A percentile compares a stretch with the other conserved stretches of the same genome.
These are phyloP conservation scores for Capsicum pubescens DNA, from an alignment of 257 asterid genomes.

Conservation along the genomic window DNA sequence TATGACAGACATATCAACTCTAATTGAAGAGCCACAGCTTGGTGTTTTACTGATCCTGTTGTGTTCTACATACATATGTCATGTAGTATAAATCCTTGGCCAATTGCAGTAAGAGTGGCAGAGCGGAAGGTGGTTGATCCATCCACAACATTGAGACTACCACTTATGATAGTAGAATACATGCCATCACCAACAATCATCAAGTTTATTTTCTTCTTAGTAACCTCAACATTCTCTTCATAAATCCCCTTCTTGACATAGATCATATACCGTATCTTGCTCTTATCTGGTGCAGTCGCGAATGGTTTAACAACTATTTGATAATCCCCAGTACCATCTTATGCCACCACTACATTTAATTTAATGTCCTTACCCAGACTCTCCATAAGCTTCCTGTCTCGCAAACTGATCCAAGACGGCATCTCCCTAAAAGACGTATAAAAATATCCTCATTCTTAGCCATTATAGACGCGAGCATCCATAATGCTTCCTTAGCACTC, in stretches of 20 bases:
- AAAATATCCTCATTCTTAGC: no score
- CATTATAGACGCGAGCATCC: no score
- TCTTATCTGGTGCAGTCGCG: slow-evolving; percentile 49
- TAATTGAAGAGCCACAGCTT: slow-evolving; percentile 69
- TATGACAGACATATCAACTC: slow-evolving; percentile 42
- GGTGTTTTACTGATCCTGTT: slow-evolving; percentile 66
- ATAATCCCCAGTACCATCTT: slow-evolving; percentile 56
- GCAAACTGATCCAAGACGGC: no score
- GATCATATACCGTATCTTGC: slow-evolving; percentile 32
- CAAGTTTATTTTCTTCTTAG: slow-evolving; percentile 44
- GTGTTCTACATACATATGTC: slow-evolving; percentile 60
- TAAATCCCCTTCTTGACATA: slow-evolving; percentile 41
- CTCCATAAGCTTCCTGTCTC: slow-evolving; percentile 37
- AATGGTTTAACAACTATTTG: slow-evolving; percentile 49
- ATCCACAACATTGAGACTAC: slow-evolving; percentile 49
- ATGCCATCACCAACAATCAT: slow-evolving; percentile 69
- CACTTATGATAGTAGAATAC: slow-evolving; percentile 52
- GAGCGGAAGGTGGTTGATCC: slow-evolving; percentile 60
- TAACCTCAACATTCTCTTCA: slow-evolving; percentile 55
- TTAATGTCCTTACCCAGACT: slow-evolving; percentile 29
- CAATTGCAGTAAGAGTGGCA: slow-evolving; percentile 64
- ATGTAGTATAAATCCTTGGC: slow-evolving; percentile 54
- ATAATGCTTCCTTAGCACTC: no score
- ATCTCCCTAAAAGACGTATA: no score
- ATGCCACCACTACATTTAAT: slow-evolving; percentile 50